These are phyloP conservation scores for Candida cerambycidarum DNA, from an alignment of 805 yeast genomes.

Conservation along the genomic window DNA sequence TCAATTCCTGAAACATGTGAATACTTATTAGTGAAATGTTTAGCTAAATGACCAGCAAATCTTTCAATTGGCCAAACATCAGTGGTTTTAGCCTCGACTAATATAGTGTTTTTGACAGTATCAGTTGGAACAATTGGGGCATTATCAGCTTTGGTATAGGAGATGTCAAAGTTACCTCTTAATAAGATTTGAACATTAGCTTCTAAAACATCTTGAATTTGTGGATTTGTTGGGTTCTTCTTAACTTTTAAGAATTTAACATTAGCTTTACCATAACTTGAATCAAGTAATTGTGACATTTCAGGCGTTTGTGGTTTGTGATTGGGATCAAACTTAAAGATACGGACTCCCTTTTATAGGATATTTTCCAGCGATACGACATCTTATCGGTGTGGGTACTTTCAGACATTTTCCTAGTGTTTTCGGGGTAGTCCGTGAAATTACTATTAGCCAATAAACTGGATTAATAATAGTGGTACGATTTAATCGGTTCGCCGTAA, in stretches of 20 bases:
- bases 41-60: slow-evolving; percentile 80
- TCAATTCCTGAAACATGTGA: slow-evolving; percentile 72
- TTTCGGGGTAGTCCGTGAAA: slow-evolving; percentile 4
- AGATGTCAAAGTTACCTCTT: slow-evolving; percentile 73
- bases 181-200: slow-evolving; percentile 76
- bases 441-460: too few relatives aligned
- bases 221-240: slow-evolving; percentile 70
- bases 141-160: slow-evolving; percentile 89
- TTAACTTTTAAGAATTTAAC: slow-evolving; percentile 89
- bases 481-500: neutral
- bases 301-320: neutral
- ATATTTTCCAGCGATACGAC: slow-evolving; percentile 2
- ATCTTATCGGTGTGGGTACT: neutral
- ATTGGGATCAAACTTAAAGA: neutral
- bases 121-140: slow-evolving; percentile 90
- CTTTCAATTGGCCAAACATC: slow-evolving; percentile 91
- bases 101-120: slow-evolving; percentile 85
- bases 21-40: slow-evolving; percentile 79
- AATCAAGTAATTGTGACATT: slow-evolving; percentile 32
- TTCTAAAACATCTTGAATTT: slow-evolving; percentile 79
- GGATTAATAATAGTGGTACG: too few relatives aligned
- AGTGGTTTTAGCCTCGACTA: slow-evolving; percentile 76
- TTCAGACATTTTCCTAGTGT: neutral
- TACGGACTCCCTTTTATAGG: slow-evolving; percentile 3
- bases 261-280: slow-evolving; percentile 89